Conservation (phyloP, 2,329 filamentous ascomycete genomes). For the Aspergillus felis region DNA sequence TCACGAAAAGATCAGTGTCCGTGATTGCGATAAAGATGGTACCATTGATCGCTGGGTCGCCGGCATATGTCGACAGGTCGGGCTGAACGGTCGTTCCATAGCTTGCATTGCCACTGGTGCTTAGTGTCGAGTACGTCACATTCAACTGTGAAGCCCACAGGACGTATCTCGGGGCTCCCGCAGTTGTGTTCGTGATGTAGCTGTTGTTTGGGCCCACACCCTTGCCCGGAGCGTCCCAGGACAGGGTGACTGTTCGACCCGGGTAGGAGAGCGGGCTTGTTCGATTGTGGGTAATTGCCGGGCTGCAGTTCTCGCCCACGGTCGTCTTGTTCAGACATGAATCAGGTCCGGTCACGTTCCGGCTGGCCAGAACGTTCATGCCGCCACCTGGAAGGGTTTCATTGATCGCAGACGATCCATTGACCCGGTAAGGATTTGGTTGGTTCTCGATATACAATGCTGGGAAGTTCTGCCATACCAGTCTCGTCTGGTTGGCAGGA, state of each 20-base stretch:
- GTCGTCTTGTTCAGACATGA: slow-evolving; percentile 57
- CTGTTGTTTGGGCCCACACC: slow-evolving; percentile 75
- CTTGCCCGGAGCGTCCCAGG: slow-evolving; percentile 68
- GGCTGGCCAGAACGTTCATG: slow-evolving; percentile 30
- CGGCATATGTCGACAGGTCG: slow-evolving; percentile 61
- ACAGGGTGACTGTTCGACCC: slow-evolving; percentile 65
- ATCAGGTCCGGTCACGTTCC: slow-evolving; percentile 42
- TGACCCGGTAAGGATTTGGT: slow-evolving; percentile 66
- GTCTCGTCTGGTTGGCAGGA: slow-evolving; percentile 66
- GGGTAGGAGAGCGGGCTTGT: slow-evolving; percentile 69
- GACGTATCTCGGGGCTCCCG: slow-evolving; percentile 61
- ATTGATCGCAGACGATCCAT: slow-evolving; percentile 58
- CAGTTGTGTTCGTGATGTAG: slow-evolving; percentile 64
- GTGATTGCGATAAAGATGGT: slow-evolving; percentile 79
- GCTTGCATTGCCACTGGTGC: slow-evolving; percentile 48
- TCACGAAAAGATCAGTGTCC: slow-evolving; percentile 63
- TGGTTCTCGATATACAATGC: slow-evolving; percentile 68
- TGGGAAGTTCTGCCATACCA: slow-evolving; percentile 84
- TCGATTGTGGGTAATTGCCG: slow-evolving; percentile 65
- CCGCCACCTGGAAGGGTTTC: slow-evolving; percentile 51
- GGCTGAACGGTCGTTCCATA: slow-evolving; percentile 70
- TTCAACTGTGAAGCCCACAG: slow-evolving; percentile 76
- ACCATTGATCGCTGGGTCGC: slow-evolving; percentile 67
- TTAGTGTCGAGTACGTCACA: slow-evolving; percentile 64
- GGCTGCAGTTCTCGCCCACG: slow-evolving; percentile 51